Evolutionary conservation across 768 basidiomycete species (phyloP), one percentile per base, ranked within the genome.

Genomic region (Vararia minispora): DNA sequence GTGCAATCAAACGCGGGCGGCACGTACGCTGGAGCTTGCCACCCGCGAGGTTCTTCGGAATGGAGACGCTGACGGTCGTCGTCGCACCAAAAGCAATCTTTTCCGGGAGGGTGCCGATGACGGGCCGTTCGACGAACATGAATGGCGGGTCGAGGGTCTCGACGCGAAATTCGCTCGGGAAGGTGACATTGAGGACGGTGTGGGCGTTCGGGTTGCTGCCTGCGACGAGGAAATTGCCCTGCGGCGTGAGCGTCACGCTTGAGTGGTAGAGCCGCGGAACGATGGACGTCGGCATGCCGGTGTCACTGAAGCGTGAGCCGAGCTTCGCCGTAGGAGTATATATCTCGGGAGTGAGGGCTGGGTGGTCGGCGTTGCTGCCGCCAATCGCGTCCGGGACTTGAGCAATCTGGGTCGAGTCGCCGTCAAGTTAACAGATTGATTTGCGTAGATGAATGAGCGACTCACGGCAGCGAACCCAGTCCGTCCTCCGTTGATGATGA

Each of bases 251-350:
- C 25, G 69, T 72, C 9, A 68, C 73, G 5, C 64, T 63, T 1
- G 76, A 76, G 55, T 80, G 78, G 59, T 80, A 80, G 57, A 80
- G 35, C 11, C 77, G 59, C 35, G 74, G 65, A 43, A 77, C 64
- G 28, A 55, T 44, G 3, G 61, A 58, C 9, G 59, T 56, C 17
- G 65, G 62, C 38, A 69, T 46, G 22, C 68, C 69, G 13, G 60
- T 57, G 45, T 66, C 66, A 56, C 64, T 69, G 58, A 63, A 67
- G 29, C 65, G 59, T 33, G 55, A 46, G 13, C 76, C 77, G 1
- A 58, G 50, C 2, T 60, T 55, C 14, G 61, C 59, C 39, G 49
- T 51, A 6, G 69, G 64, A 36, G 66, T 66, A 54, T 75, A 78
- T 34, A 75, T 43, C 5, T 64, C 60, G 8, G 72, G 71, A 24